Evolutionary conservation across 495 filamentous ascomycete species (phyloP), one percentile per base, ranked within the genome.

Genomic region (Physcia stellaris): DNA sequence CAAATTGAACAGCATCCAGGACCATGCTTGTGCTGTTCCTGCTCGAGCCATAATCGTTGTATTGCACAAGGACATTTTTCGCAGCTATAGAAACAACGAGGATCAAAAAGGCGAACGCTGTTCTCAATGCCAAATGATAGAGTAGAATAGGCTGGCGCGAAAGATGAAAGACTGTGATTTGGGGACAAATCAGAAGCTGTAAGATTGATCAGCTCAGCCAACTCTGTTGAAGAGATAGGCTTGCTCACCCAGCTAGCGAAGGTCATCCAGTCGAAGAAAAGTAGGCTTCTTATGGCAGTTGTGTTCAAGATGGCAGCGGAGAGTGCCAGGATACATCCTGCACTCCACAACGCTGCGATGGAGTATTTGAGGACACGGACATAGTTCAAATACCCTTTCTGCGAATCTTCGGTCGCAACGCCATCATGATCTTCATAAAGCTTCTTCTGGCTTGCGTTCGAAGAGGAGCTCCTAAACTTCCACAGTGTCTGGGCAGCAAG

Each of bases 391-490:
- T 67, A 79, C 26, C 54, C 56, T 20, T 63, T 62, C 44, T 70
- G 45, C 4, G 72, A 67, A 44, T 76, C 66, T 31, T 63, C 58
- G 0, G 68, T 76, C 22, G 75, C 72, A 43, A 59, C 55, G 38
- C 77, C 77, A 54, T 82, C 77, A 45, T 64, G 58, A 52, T 82
- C 77, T 51, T 74, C 61, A 42, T 80, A 82, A 4, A 61, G 42
- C 1, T 60, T 32, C 13, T 32, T 26, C 1, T n/a, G 26, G 19
- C 20, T n/a, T n/a, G n/a, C n/a, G n/a, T n/a, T n/a, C n/a, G n/a
- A n/a, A n/a, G n/a, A n/a, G n/a, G n/a, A n/a, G n/a, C n/a, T n/a
- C n/a, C n/a, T n/a, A n/a, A n/a, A n/a, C n/a, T n/a, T n/a, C n/a
- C n/a, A n/a, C n/a, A n/a, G n/a, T n/a, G n/a, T n/a, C n/a, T n/a